A percentile compares a stretch with the other conserved stretches of the same genome.
Evolutionary conservation across 23 red algal genomes (phyloP).

Genomic region (Pyropia yezoensis): DNA sequence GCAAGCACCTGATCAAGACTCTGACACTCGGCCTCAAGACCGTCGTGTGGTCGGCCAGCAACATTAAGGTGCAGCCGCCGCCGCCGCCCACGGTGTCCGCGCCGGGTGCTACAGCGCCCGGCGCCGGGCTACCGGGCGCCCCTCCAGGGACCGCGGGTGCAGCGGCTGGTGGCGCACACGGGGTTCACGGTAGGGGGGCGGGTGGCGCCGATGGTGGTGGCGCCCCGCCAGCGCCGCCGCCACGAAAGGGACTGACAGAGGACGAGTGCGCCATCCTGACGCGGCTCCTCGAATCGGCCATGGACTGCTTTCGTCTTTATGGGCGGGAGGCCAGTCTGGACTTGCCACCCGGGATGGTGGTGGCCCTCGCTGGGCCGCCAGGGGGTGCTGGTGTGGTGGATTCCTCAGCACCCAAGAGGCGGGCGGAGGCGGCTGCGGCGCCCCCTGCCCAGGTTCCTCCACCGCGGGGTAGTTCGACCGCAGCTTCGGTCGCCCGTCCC

Average conservation of each 20-base stretch:
- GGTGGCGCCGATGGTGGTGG: neutral
- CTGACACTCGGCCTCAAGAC: constrained; percentile 90
- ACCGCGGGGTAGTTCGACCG: no score
- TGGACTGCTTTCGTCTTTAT: constrained; percentile 70
- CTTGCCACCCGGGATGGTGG: no score
- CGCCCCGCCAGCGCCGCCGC: neutral
- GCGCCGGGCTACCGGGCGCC: no score
- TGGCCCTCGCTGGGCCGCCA: no score
- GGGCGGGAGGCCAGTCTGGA: neutral
- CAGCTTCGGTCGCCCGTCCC: no score
- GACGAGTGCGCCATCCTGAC: constrained; percentile 68
- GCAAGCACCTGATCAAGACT: constrained; percentile 70
- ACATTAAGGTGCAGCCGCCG: constrained; percentile 15
- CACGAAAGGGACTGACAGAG: constrained; percentile 46
- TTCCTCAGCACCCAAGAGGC: no score
- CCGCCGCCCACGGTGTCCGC: neutral
- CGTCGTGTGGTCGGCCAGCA: constrained; percentile 72
- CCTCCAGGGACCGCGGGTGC: no score
- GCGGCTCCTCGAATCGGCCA: constrained; percentile 28
- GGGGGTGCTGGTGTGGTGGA: no score
- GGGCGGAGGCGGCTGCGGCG: no score
- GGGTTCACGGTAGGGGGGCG: neutral
- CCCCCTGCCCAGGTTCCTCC: no score
- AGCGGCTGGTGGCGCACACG: neutral
- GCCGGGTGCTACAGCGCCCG: neutral